Evolutionary conservation across 306 rosid species (phyloP), one percentile per base, ranked within the genome.

Genomic region (Nissolia schottii): DNA sequence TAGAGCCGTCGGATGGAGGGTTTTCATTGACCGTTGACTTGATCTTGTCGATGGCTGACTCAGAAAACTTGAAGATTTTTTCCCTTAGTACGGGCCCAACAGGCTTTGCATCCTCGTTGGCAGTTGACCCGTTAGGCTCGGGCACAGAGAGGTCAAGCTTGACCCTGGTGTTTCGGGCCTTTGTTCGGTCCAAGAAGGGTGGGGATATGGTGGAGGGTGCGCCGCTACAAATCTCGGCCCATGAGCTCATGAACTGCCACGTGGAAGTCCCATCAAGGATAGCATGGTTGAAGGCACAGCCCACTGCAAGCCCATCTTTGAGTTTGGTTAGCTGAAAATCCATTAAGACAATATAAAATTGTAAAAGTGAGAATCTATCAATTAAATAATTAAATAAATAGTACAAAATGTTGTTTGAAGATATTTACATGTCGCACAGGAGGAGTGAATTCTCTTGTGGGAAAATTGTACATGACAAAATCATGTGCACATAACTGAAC

Each of bases 231-330:
- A 85, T 63, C 75, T 87, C 93, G 6, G 97, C 91, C 99, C 99
- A 94, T 9, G 99, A 85, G 15, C 77, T 91, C 97, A 94, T 86
- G 84, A 94, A 94, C 43, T 91, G 95, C 99, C 99, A 94, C 61
- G 96, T 91, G 87, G 97, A 79, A 0, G 95, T 86, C 0, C 99
- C 99, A 8, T 94, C 99, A 0, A 94, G 83, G 22, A 94, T 78
- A 0, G 95, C 97, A 35, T 94, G 99, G 84, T 94, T 94, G 83
- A 94, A 89, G 15, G 99, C 97, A 49, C 85, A 81, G 54, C 99
- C 99, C 72, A 91, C 77, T 8, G 95, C 99, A 1, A 91, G 75
- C 71, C 99, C 99, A 65, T 91, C 97, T 70, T 82, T 87, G 51
- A 94, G 85, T 82, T 89, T 91, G 19, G 99, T 94, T 32, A 91